Base-by-base conservation (phyloP, 2,329 filamentous ascomycete species). In the Myriosclerotinia scirpicola region DNA sequence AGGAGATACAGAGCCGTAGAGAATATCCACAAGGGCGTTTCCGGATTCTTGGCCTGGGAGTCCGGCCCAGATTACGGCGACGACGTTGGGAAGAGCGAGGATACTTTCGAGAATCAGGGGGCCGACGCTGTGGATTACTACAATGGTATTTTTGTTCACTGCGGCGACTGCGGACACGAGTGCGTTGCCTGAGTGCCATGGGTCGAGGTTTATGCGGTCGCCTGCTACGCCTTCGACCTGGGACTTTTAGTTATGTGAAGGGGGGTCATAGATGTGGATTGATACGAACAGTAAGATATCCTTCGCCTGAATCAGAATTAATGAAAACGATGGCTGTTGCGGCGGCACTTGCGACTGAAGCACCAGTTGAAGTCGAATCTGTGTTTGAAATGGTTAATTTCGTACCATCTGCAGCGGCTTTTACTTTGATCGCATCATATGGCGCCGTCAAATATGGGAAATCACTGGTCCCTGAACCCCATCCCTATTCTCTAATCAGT, bases 251-350 rank as follows among this genome's bases (percentile, higher is more conserved):
- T 5, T 66, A 9, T 46, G 42, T 20, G 34, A 30, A 14, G 44
- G 50, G 20, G 6, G 44, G 8, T 4, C 15, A 63, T 20, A 34
- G 2, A 50, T 26, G 15, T 34, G 9, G 22, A 22, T 30, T 17
- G 12, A 40, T 3, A 65, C 66, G 38, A 17, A 74, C 73, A 1
- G 73, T 75, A 22, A 76, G 71, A 70, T 85, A 91, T 1, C 88
- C 90, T 77, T 96, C 92, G 1, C 90, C 89, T 1, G 89, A 85
- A 77, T 90, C 90, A 8, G 82, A 83, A 74, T 90, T 90, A 70
- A 86, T 84, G 71, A 90, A 85, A 0, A 89, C 85, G 5, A 90
- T 78, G 67, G 92, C 95, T 15, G 91, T 82, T 69, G 92, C 84
- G 7, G 77, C 74, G n/a, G 71, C 65, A 14, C 65, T 66, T 11